These are phyloP conservation scores for Aspergillus carlsbadensis DNA, from an alignment of 495 filamentous ascomycete species.

Conservation along the genomic window DNA sequence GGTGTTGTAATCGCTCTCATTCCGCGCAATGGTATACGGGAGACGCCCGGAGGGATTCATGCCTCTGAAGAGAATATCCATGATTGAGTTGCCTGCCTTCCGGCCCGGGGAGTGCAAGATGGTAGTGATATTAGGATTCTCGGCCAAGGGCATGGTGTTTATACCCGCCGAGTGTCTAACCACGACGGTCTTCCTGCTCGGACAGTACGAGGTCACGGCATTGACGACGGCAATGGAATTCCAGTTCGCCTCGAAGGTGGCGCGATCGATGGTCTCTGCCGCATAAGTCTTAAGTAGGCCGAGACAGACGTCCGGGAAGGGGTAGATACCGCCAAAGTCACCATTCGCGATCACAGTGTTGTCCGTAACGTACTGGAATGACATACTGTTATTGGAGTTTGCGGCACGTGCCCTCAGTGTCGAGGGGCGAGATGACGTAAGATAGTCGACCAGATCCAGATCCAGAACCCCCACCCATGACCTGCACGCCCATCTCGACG, in stretches of 20 bases:
- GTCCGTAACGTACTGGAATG: constrained; percentile 38
- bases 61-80: constrained; percentile 72
- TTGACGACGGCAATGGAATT: too few species aligned
- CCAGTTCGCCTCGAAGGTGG: too few species aligned
- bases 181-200: too few species aligned
- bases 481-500: too few species aligned
- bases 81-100: constrained; percentile 71
- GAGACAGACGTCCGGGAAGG: constrained; percentile 55
- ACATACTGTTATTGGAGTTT: too few species aligned
- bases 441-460: too few species aligned
- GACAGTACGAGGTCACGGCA: too few species aligned
- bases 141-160: constrained; percentile 27
- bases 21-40: constrained; percentile 77
- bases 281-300: constrained; percentile 52
- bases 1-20: constrained; percentile 63
- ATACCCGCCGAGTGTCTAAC: too few species aligned
- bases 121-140: constrained; percentile 63
- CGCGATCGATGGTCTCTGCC: too few species aligned
- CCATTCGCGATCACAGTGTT: constrained; percentile 37
- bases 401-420: too few species aligned
- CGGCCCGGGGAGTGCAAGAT: constrained; percentile 75
- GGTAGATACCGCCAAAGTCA: constrained; percentile 41
- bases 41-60: constrained; percentile 71
- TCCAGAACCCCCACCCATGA: too few species aligned
- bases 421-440: too few species aligned